Percentiles rank a stretch among this genome's conserved stretches.
Evolutionary conservation across 352 stramenopile genomes (phyloP).

Genomic region (Globisporangium viniferum): DNA sequence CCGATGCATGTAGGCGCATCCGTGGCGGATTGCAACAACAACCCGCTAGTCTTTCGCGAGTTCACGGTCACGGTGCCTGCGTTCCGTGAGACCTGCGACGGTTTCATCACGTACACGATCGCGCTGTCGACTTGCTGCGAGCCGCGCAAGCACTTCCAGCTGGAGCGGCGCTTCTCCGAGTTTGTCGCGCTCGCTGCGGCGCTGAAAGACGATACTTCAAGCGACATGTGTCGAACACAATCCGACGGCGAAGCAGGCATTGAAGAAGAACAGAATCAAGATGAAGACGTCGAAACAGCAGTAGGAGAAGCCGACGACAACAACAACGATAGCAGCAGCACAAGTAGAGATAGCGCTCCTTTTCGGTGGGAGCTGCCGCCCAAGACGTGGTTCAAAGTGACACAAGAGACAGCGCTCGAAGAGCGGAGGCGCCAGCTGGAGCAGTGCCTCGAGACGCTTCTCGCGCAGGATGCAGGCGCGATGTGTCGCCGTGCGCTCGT

Average conservation of each 20-base stretch:
- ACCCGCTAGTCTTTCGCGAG: conserved; percentile 19
- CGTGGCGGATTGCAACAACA: background rate
- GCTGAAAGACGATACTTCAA: conserved; percentile 23
- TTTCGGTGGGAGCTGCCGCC: conserved; percentile 66
- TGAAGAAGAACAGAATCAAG: background rate
- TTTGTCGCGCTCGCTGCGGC: conserved; percentile 58
- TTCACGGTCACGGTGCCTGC: conserved; percentile 56
- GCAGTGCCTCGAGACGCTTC: conserved; percentile 41
- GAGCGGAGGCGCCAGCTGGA: conserved; percentile 62
- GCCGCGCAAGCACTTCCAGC: conserved; percentile 38
- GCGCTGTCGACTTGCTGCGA: conserved; percentile 35
- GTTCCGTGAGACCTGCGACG: conserved; percentile 64
- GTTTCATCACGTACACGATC: conserved; percentile 66
- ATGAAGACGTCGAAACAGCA: background rate
- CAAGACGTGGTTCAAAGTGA: conserved; percentile 82
- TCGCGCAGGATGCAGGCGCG: conserved; percentile 32
- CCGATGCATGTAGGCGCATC: background rate
- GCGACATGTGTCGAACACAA: conserved; percentile 1
- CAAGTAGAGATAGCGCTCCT: conserved; percentile 3
- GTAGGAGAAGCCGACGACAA: background rate
- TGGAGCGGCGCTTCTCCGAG: conserved; percentile 77
- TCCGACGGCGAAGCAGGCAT: background rate
- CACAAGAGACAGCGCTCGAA: conserved; percentile 51
- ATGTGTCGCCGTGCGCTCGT: conserved; percentile 49
- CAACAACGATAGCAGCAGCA: background rate